Conservation (phyloP, 495 filamentous ascomycete genomes). For the Poronia punctata region DNA sequence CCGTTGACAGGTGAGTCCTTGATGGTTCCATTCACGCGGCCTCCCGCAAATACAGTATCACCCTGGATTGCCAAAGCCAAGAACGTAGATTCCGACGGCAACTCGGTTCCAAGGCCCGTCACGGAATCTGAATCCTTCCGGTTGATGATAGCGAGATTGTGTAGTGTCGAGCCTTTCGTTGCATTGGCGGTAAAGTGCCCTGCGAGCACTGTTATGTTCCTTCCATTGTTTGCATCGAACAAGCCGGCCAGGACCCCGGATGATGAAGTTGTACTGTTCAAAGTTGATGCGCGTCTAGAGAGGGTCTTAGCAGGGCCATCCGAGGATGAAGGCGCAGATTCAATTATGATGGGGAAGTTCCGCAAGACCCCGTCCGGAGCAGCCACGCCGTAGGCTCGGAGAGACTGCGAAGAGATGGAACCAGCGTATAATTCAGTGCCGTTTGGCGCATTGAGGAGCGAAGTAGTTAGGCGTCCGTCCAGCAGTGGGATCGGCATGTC, state of each 20-base stretch:
- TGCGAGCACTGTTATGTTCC: slow-evolving; percentile 81
- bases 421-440: slow-evolving; percentile 67
- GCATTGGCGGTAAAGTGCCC: slow-evolving; percentile 75
- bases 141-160: slow-evolving; percentile 73
- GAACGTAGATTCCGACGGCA: slow-evolving; percentile 69
- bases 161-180: slow-evolving; percentile 60
- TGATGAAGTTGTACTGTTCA: slow-evolving; percentile 32
- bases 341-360: slow-evolving; percentile 57
- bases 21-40: slow-evolving; percentile 64
- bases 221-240: slow-evolving; percentile 60
- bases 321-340: slow-evolving; percentile 30
- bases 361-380: slow-evolving; percentile 49
- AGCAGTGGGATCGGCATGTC: slow-evolving; percentile 57
- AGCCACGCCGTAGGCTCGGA: slow-evolving; percentile 63
- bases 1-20: slow-evolving; percentile 59
- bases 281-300: slow-evolving; percentile 51
- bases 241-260: slow-evolving; percentile 66
- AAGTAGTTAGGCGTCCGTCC: slow-evolving; percentile 62
- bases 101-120: slow-evolving; percentile 58
- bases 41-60: slow-evolving; percentile 74
- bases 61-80: slow-evolving; percentile 59
- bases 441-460: slow-evolving; percentile 51
- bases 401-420: slow-evolving; percentile 61
- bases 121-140: slow-evolving; percentile 51
- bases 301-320: slow-evolving; percentile 20